Evolutionary conservation across 73 alveolate genomes (phyloP), one percentile per base, ranked within the genome.

Genomic region (Effrenium voratum): DNA sequence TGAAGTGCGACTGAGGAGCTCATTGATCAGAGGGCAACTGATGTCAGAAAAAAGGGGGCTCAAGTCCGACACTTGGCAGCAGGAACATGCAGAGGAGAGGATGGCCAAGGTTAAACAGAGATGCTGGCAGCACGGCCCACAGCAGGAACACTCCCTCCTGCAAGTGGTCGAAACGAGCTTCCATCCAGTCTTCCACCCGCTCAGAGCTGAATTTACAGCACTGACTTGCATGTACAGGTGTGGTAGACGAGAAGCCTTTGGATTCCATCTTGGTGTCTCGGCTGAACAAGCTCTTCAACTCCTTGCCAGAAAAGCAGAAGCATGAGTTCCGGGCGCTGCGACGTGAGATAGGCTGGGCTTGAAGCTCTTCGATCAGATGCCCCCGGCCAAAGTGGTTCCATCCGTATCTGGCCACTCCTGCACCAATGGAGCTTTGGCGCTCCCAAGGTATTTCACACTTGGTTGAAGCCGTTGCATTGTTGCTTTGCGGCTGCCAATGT

Each of bases 1-100:
- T n/a, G n/a, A n/a, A n/a, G n/a, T n/a, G n/a, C 80, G 80, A 3
- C 50, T 19, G n/a, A 88, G 95, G 95, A 88, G 52, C 95, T 88
- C 63, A 45, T 88, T 49, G 95, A 88, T 55, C 95, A 88, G 73
- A 46, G 95, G 2, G 95, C 95, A 32, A 49, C 40, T 4, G 95
- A 88, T 26, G 46, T 88, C 47, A 66, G 95, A 68, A 88, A 88
- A 52, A 77, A 88, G 72, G 95, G 95, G 2, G 95, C 95, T 5
- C 46, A 49, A 44, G 95, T 88, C 30, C 95, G 95, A 38, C 22
- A 60, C 60, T 55, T 22, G 26, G 79, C 38, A 10, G 93, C 77
- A 84, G 8, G 79, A 45, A 5, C 16, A 43, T 76, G 34, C 73
- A 13, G 34, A 34, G n/a, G 36, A 32, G 75, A 50, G 16, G 5